These are phyloP conservation scores for Xerocomus brunneocitrinus DNA, from an alignment of 768 basidiomycete species.

Conservation along the genomic window DNA sequence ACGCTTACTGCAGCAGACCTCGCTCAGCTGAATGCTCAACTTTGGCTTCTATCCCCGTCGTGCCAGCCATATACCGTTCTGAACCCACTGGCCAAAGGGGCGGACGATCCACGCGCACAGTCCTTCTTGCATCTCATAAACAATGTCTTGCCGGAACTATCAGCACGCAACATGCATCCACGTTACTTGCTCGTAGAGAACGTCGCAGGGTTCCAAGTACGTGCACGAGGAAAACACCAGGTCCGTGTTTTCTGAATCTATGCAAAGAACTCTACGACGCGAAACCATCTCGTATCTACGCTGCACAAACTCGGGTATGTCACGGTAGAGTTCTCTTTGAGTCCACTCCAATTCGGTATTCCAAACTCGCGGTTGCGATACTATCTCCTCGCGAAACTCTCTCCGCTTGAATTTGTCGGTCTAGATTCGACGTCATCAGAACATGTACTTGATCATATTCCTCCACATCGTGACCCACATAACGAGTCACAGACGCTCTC, in stretches of 20 bases:
- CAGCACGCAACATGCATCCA: slow-evolving; percentile 43
- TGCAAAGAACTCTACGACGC: slow-evolving; percentile 61
- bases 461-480: slow-evolving; percentile 42
- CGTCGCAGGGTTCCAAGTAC: slow-evolving; percentile 80
- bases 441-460: slow-evolving; percentile 49
- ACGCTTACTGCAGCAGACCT: slow-evolving; percentile 48
- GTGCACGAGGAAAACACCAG: slow-evolving; percentile 3
- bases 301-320: slow-evolving; percentile 54
- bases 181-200: slow-evolving; percentile 68
- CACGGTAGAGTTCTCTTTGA: slow-evolving; percentile 59
- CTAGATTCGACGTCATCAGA: slow-evolving; percentile 14
- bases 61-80: slow-evolving; percentile 84
- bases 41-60: slow-evolving; percentile 79
- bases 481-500: slow-evolving; percentile 9
- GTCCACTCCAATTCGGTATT: slow-evolving; percentile 73
- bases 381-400: slow-evolving; percentile 65
- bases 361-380: slow-evolving; percentile 82
- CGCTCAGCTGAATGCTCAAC: slow-evolving; percentile 43
- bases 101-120: slow-evolving; percentile 65
- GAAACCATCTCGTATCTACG: slow-evolving; percentile 47
- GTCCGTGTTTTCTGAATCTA: slow-evolving; percentile 6
- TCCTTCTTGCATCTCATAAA: slow-evolving; percentile 72
- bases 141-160: slow-evolving; percentile 57
- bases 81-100: slow-evolving; percentile 68
- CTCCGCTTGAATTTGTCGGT: slow-evolving; percentile 37